Conservation (phyloP, 1,139 yeast species). For the Debaryomyces udenii region DNA sequence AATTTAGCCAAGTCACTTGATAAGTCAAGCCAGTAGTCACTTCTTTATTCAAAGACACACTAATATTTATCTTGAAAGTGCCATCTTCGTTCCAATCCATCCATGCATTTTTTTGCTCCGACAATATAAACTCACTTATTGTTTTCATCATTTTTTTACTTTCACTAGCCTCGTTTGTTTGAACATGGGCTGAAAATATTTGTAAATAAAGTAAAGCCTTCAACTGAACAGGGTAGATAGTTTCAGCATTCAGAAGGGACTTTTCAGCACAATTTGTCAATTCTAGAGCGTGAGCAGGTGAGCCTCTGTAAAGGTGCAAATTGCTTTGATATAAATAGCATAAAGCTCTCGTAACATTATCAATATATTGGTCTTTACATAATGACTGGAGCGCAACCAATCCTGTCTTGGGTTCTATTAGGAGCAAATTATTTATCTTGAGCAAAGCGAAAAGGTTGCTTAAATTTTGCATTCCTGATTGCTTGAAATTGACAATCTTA, state of each 20-base stretch:
- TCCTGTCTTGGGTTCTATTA: constrained; percentile 27
- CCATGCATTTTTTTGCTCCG: constrained; percentile 25
- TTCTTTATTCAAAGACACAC: not conserved
- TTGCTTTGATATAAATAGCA: constrained; percentile 25
- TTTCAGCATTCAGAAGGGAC: constrained; percentile 9
- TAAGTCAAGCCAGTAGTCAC: constrained; percentile 5
- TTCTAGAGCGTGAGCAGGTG: constrained; percentile 22
- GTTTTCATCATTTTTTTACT: constrained; percentile 25
- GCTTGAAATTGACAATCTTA: constrained; percentile 23
- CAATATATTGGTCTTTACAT: constrained; percentile 16
- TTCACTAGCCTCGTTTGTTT: constrained; percentile 25
- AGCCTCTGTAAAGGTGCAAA: constrained; percentile 33
- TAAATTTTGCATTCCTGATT: constrained; percentile 17
- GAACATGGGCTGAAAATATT: constrained; percentile 26
- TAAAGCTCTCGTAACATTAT: constrained; percentile 22
- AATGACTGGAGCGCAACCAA: constrained; percentile 28
- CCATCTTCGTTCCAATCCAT: constrained; percentile 32
- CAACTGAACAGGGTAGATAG: constrained; percentile 30
- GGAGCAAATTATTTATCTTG: constrained; percentile 31
- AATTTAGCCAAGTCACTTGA: constrained; percentile 40
- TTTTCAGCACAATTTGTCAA: constrained; percentile 20
- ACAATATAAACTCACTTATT: constrained; percentile 29
- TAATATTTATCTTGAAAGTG: constrained; percentile 16
- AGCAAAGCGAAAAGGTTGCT: constrained; percentile 30
- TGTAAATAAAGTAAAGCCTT: constrained; percentile 30